Percentiles rank a stretch among this genome's conserved stretches.
Evolutionary conservation across 202 grass and related monocot genomes (phyloP).

Genomic region (Setaria viridis): DNA sequence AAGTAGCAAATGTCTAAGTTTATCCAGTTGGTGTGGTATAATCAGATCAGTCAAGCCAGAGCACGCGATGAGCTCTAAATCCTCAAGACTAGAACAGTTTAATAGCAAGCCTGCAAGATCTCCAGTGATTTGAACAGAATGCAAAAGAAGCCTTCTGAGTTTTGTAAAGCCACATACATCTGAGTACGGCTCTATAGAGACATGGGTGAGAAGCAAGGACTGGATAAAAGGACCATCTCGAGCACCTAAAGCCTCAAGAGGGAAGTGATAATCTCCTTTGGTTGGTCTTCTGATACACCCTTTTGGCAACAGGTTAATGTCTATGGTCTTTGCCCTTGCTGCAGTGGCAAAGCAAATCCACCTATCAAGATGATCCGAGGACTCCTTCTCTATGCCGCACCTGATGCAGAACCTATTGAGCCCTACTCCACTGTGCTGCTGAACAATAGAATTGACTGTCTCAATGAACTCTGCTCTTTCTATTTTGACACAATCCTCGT

Average conservation of each 20-base stretch:
- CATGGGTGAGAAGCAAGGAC: neutral
- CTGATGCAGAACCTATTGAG: conserved; percentile 34
- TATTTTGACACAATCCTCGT: conserved; percentile 16
- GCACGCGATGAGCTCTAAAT: conserved; percentile 15
- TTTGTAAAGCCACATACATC: conserved; percentile 7
- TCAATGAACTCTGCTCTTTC: neutral
- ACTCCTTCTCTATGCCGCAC: neutral
- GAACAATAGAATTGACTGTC: conserved; percentile 19
- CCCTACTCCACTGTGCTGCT: conserved; percentile 9
- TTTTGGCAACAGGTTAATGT: conserved; percentile 7
- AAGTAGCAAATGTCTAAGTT: conserved; percentile 21
- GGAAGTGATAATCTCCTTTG: neutral
- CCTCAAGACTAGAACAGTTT: conserved; percentile 10
- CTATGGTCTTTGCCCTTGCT: conserved; percentile 25
- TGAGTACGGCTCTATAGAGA: neutral
- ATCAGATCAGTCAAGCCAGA: neutral
- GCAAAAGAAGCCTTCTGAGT: conserved; percentile 4
- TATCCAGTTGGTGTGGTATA: conserved; percentile 21
- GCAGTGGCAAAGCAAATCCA: conserved; percentile 37
- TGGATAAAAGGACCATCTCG: neutral
- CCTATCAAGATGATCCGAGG: neutral
- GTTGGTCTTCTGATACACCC: neutral
- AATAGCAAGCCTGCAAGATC: conserved; percentile 19
- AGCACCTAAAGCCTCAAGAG: conserved; percentile 20
- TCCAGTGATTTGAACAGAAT: neutral